Conservation (phyloP, 768 basidiomycete species). For the Trametes maxima region DNA sequence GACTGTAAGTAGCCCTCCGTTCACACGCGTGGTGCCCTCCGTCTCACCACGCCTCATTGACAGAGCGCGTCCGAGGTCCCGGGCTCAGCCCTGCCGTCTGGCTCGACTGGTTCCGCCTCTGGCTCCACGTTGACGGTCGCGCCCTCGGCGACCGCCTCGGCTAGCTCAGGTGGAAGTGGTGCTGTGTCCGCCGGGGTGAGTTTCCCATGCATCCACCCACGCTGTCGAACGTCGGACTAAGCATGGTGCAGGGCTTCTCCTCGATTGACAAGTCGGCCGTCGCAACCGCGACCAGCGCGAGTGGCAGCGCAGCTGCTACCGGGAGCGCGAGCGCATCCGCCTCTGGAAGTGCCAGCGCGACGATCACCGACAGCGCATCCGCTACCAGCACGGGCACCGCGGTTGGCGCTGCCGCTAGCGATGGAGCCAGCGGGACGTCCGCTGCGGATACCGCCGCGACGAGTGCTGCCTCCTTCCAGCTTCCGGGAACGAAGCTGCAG, state of each 20-base stretch:
- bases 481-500: conserved; percentile 73
- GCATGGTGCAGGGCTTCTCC: conserved; percentile 10
- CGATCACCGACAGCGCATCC: conserved; percentile 37
- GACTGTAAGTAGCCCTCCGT: not conserved
- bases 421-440: conserved; percentile 23
- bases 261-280: conserved; percentile 13
- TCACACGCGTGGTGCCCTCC: conserved; percentile 1
- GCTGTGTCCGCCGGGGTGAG: conserved; percentile 23
- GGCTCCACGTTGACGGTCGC: not conserved
- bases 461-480: conserved; percentile 46
- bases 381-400: conserved; percentile 28
- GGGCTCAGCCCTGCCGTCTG: conserved; percentile 10
- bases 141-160: not conserved
- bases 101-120: conserved; percentile 6
- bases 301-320: not conserved
- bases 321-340: not conserved
- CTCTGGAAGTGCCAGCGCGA: conserved; percentile 3
- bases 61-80: conserved; percentile 13
- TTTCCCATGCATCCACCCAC: not conserved
- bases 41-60: not conserved
- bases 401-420: not conserved
- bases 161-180: conserved; percentile 13
- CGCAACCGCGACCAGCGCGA: conserved; percentile 7
- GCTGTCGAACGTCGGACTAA: not conserved
- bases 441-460: conserved; percentile 37